Evolutionary conservation across 257 asterid genomes (phyloP).

Genomic region (Nemophila menziesii): DNA sequence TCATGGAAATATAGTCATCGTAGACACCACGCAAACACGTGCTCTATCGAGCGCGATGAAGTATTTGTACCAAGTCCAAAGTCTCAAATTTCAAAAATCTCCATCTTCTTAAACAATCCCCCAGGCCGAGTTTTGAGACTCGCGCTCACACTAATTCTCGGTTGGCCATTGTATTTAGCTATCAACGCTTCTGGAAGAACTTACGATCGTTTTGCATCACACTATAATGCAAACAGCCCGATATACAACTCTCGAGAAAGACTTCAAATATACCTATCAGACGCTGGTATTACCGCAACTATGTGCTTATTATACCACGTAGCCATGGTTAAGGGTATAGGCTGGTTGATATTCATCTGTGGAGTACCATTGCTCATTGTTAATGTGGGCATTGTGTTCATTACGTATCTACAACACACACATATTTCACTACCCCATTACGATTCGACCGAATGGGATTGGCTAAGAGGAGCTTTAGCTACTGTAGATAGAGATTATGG

Average conservation of each 20-base stretch:
- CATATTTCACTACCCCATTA: constrained; percentile 59
- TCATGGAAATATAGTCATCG: constrained; percentile 64
- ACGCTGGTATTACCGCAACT: constrained; percentile 36
- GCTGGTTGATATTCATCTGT: constrained; percentile 34
- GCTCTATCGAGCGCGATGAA: constrained; percentile 55
- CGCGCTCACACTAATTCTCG: constrained; percentile 34
- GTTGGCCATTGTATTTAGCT: constrained; percentile 60
- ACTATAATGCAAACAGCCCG: constrained; percentile 45
- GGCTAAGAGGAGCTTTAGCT: too few species aligned
- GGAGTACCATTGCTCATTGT: constrained; percentile 45
- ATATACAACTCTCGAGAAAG: constrained; percentile 56
- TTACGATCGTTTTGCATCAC: constrained; percentile 53
- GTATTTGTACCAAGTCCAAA: too few species aligned
- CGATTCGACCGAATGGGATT: too few species aligned
- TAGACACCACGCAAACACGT: constrained; percentile 66
- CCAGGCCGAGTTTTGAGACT: constrained; percentile 37
- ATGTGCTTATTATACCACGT: constrained; percentile 29
- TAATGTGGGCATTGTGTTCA: constrained; percentile 45
- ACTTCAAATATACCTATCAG: constrained; percentile 46
- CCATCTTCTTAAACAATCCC: constrained; percentile 53
- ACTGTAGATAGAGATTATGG: constrained; percentile 60
- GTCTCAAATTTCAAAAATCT: constrained; percentile 29
- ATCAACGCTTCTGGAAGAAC: constrained; percentile 58
- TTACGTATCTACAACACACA: constrained; percentile 60
- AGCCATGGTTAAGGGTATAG: constrained; percentile 31